Base-by-base conservation (phyloP, 768 basidiomycete genomes). In the Pisolithus marmoratus region DNA sequence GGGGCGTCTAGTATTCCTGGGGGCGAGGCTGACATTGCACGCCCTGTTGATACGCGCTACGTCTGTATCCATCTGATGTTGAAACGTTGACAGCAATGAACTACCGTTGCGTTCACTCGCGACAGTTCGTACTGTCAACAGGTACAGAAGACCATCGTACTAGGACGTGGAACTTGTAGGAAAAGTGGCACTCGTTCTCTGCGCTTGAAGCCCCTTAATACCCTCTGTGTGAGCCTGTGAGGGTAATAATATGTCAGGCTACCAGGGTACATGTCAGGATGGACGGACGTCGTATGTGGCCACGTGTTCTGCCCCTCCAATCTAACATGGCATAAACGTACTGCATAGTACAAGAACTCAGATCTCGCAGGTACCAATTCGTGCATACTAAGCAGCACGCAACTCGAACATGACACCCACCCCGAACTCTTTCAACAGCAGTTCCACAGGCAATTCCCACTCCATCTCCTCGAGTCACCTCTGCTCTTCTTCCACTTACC, bases 141-240 rank as follows among this genome's bases (percentile, higher is more conserved):
- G 74, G 74, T n/a, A 94, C 96, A 3, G 80, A 83, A 34, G 87
- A 99, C 68, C n/a, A n/a, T n/a, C 80, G 87, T 53, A 95, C 95
- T 50, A 82, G 79, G 69, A 82, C 86, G 31, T 99, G n/a, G n/a
- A n/a, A n/a, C n/a, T n/a, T n/a, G n/a, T n/a, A n/a, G n/a, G n/a
- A n/a, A n/a, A n/a, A n/a, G n/a, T n/a, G 95, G 95, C 81, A 81
- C 49, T 65, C 80, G 0, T 98, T 97, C 66, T 72, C 84, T 2
- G 76, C 91, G 34, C 85, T 87, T 0, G 80, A 86, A 0, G 1
- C 51, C 20, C 48, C 47, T 70, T 78, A 41, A 75, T 70, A 72
- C 26, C 89, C 90, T 2, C 78, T 99, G 5, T 83, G n/a, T n/a
- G n/a, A n/a, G n/a, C 90, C 1, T 99, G 55, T 82, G 77, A 64